Evolutionary conservation across 352 stramenopile species (phyloP), one percentile per base, ranked within the genome.

Genomic region (Phytophthora ramorum): DNA sequence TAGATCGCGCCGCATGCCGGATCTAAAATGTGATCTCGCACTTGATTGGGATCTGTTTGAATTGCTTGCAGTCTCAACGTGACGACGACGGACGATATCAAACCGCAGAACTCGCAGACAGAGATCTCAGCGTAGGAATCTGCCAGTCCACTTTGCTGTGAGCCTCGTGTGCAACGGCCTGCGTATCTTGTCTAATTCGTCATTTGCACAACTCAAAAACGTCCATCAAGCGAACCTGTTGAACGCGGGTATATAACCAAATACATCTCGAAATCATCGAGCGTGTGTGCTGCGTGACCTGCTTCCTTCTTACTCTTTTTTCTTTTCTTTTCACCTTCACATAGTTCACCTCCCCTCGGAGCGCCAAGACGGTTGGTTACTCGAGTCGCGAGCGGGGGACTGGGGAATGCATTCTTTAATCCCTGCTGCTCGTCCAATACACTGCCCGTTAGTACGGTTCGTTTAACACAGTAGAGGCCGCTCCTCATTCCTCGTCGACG

Each of bases 181-280:
- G 26, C 26, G 7, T 4, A 32, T 32, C 4, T 32, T 32, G 7
- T 32, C 26, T 32, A 9, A 8, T 3, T 32, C 26, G 28, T 7
- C 40, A 22, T 40, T 19, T 56, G 22, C 37, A 43, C 14, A 46
- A 26, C 8, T 28, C 19, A 45, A 28, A 45, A 51, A 52, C 32
- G 47, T 28, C 12, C 44, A 52, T 34, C 24, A 12, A 54, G 47
- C 26, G 60, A 66, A 49, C 22, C 57, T 60, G 51, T 69, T 58
- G 65, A 69, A 65, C 52, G 46, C 58, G 52, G 64, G 65, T 64
- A 73, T 69, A 65, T 69, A 65, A 73, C 58, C 58, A 65, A 69
- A 65, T 73, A 69, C 65, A 73, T 62, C 58, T 73, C 64, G 64
- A 68, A 61, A 17, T 54, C 35, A 45, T 67, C 51, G 65, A 72